Percentiles rank a stretch among this genome's conserved stretches.
Evolutionary conservation across 2,329 filamentous ascomycete genomes (phyloP).

Genomic region (Gnomoniopsis sp.): DNA sequence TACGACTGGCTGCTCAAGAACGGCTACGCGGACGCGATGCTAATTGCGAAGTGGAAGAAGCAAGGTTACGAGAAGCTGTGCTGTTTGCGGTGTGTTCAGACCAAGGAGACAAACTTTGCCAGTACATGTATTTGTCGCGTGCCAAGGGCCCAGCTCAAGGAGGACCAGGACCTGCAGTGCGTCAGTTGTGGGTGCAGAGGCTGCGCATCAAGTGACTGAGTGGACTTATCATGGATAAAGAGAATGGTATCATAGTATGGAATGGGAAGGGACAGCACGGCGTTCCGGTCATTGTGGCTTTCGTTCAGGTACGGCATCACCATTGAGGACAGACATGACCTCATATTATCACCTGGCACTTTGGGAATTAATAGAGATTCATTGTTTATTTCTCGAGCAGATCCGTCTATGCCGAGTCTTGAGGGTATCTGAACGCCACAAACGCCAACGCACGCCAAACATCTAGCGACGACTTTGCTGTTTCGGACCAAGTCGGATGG

Average conservation of each 20-base stretch:
- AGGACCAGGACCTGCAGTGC: slow-evolving; percentile 86
- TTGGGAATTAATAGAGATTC: slow-evolving; percentile 14
- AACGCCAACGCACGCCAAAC: not conserved
- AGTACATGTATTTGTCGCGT: slow-evolving; percentile 96
- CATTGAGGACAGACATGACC: not conserved
- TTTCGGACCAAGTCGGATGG: slow-evolving; percentile 61
- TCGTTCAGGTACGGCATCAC: slow-evolving; percentile 10
- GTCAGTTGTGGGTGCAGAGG: slow-evolving; percentile 93
- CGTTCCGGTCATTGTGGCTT: slow-evolving; percentile 12
- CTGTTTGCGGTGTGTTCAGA: slow-evolving; percentile 93
- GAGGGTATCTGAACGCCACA: slow-evolving; percentile 9
- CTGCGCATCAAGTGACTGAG: slow-evolving; percentile 78
- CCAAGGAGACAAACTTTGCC: slow-evolving; percentile 99
- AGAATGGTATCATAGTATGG: not conserved
- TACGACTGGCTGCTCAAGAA: slow-evolving; percentile 99
- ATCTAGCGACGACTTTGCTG: slow-evolving; percentile 43
- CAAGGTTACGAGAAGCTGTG: slow-evolving; percentile 98
- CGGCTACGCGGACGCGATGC: slow-evolving; percentile 86
- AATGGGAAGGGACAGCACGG: slow-evolving; percentile 3
- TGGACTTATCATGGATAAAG: not conserved
- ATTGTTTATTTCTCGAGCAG: slow-evolving; percentile 11
- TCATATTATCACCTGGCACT: slow-evolving; percentile 1
- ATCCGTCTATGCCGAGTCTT: slow-evolving; percentile 1
- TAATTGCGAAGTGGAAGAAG: slow-evolving; percentile 99
- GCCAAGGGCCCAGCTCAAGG: slow-evolving; percentile 83